Percentiles rank a stretch among this genome's conserved stretches.
Conservation (phyloP, 257 asterid genomes). For the Perilla frutescens region DNA sequence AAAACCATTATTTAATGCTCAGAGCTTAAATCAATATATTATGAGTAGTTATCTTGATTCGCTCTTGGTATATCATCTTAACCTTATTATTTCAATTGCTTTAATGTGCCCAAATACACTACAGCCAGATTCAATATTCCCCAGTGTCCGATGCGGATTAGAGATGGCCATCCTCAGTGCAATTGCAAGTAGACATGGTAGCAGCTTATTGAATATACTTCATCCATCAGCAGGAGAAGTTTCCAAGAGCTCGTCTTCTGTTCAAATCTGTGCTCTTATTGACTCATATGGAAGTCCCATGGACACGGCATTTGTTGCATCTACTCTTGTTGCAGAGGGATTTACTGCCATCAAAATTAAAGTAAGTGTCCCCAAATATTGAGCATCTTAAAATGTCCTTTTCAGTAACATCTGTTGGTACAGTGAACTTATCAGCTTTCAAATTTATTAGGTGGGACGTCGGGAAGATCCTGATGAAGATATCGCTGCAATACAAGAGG, state of each 20-base stretch:
- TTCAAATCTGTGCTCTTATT: constrained; percentile 81
- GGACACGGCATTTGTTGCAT: constrained; percentile 76
- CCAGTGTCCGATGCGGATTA: constrained; percentile 93
- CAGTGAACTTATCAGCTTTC: constrained; percentile 12
- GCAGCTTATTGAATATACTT: constrained; percentile 68
- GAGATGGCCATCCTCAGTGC: constrained; percentile 96
- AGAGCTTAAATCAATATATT: constrained; percentile 6
- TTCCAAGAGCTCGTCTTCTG: constrained; percentile 46
- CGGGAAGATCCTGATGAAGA: constrained; percentile 74
- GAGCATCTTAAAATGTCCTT: constrained; percentile 5
- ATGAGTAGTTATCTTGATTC: not conserved
- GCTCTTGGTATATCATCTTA: constrained; percentile 14
- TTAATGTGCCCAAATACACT: constrained; percentile 39
- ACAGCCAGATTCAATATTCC: constrained; percentile 84
- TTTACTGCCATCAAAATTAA: constrained; percentile 83
- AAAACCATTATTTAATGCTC: constrained; percentile 2
- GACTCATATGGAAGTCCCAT: constrained; percentile 76
- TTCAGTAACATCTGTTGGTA: not conserved
- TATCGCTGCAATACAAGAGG: constrained; percentile 76
- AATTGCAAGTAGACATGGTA: constrained; percentile 67
- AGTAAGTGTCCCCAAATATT: constrained; percentile 41
- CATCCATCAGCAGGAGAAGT: constrained; percentile 50
- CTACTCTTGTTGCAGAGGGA: constrained; percentile 76
- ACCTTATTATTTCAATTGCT: constrained; percentile 22
- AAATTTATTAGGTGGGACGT: constrained; percentile 75